A percentile compares a stretch with the other conserved stretches of the same genome.
These are phyloP conservation scores for Limonium bicolor DNA, from an alignment of 148 eudicot genomes.

Conservation along the genomic window DNA sequence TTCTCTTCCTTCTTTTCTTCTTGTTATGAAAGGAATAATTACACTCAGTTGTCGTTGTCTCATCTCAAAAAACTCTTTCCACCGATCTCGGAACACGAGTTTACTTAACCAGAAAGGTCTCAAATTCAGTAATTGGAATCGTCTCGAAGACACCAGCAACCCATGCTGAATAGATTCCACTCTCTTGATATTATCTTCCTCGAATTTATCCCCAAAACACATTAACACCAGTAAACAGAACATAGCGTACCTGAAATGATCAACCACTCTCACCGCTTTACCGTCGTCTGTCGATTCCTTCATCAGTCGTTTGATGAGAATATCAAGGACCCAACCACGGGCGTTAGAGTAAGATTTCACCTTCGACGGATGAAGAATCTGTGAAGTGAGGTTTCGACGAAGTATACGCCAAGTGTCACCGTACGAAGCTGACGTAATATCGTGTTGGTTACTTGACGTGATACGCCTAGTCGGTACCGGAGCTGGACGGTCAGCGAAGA, in stretches of 20 bases:
- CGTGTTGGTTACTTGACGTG: slow-evolving; percentile 22
- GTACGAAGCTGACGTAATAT: slow-evolving; percentile 16
- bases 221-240: slow-evolving; percentile 14
- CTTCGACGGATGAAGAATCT: slow-evolving; percentile 37
- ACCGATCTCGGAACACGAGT: slow-evolving; percentile 20
- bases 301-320: slow-evolving; percentile 20
- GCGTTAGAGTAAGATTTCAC: slow-evolving; percentile 30
- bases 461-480: too few relatives aligned
- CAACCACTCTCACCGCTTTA: neutral
- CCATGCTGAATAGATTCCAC: slow-evolving; percentile 8
- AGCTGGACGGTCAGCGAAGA: too few relatives aligned
- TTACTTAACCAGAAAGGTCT: slow-evolving; percentile 27
- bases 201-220: slow-evolving; percentile 17
- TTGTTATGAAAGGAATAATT: slow-evolving; percentile 24
- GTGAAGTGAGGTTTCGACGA: slow-evolving; percentile 42
- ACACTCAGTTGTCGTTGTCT: slow-evolving; percentile 10
- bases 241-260: slow-evolving; percentile 12
- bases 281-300: too few relatives aligned
- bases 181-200: slow-evolving; percentile 4
- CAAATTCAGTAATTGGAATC: slow-evolving; percentile 22
- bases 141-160: slow-evolving; percentile 10
- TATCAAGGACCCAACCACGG: slow-evolving; percentile 30
- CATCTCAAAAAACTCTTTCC: slow-evolving; percentile 22
- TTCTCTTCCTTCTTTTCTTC: slow-evolving; percentile 8
- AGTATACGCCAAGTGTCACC: slow-evolving; percentile 61